These are phyloP conservation scores for Rhizopogon salebrosus DNA, from an alignment of 768 basidiomycete species.

Conservation along the genomic window DNA sequence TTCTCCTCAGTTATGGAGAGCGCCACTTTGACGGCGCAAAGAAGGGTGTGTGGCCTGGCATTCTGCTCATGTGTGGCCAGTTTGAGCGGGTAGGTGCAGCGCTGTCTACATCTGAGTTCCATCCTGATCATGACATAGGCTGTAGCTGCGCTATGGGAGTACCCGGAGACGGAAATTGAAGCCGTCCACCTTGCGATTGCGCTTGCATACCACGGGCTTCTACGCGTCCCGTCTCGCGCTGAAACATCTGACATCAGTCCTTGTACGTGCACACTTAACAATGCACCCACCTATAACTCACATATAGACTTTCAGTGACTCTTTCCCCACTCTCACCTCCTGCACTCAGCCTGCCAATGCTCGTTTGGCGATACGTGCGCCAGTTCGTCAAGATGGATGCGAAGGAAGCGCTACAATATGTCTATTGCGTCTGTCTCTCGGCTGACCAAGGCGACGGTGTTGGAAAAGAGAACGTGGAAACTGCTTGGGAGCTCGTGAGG, in stretches of 20 bases:
- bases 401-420: constrained; percentile 90
- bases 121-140: constrained; percentile 46
- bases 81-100: constrained; percentile 73
- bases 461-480: constrained; percentile 82
- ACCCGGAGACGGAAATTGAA: constrained; percentile 83
- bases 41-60: constrained; percentile 72
- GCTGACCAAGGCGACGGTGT: constrained; percentile 65
- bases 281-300: not conserved
- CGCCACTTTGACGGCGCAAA: constrained; percentile 71
- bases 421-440: constrained; percentile 78
- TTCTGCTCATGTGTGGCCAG: constrained; percentile 87
- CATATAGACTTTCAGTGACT: constrained; percentile 43
- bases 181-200: constrained; percentile 93
- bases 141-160: constrained; percentile 85
- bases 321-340: constrained; percentile 64
- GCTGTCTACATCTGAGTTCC: not conserved
- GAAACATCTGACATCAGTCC: constrained; percentile 84
- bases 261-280: constrained; percentile 40
- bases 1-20: constrained; percentile 72
- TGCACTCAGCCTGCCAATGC: constrained; percentile 73
- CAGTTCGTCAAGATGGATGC: constrained; percentile 92
- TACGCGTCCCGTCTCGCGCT: constrained; percentile 76
- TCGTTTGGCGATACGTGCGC: constrained; percentile 90
- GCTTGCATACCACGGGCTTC: constrained; percentile 86
- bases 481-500: constrained; percentile 74